Evolutionary conservation across 1,284 basidiomycete species (phyloP), one percentile per base, ranked within the genome.

Genomic region (Pseudomicrostroma phylloplanum): DNA sequence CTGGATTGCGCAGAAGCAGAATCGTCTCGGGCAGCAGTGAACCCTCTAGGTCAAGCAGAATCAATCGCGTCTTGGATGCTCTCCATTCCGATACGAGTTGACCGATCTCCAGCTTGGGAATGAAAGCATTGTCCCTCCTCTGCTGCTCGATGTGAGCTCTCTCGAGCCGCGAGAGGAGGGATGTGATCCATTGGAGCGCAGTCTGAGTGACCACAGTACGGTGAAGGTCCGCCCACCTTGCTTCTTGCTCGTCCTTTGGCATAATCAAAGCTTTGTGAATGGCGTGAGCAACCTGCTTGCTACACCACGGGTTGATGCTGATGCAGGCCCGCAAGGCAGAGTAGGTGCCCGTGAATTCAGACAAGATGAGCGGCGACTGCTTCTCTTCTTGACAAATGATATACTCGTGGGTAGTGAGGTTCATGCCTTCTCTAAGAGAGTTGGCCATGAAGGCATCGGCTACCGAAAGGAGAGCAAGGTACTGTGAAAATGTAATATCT

Each of bases 401-500:
- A 76, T 87, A 92, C 78, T 91, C 90, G 74, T 91, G 89, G 8
- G 88, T 86, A 46, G 88, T 82, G 59, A 91, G 80, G 36, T 89
- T 90, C 90, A 92, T 92, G 0, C 91, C 91, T 79, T 92, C 90
- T 7, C 91, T 83, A 74, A 92, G 80, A 76, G 87, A 88, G 1
- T 89, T 89, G 30, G 91, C 88, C 70, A 92, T 81, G 79, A 92
- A 92, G n/a, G 87, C 89, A 79, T 92, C 91, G 0, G 89, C 91
- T 6, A 89, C 87, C 2, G 84, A 90, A 55, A 92, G 81, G 41
- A 92, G 81, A 9, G 89, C 91, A 15, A 92, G 83, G 77, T 92
- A 92, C 75, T 92, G 90, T 67, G 84, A 86, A 78, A 92, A 92
- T 2, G 88, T 91, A 64, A 92, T 82, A 71, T 92, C 90, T 70